Conservation (phyloP, 23 red algal genomes). For the Agarophyton chilense region DNA sequence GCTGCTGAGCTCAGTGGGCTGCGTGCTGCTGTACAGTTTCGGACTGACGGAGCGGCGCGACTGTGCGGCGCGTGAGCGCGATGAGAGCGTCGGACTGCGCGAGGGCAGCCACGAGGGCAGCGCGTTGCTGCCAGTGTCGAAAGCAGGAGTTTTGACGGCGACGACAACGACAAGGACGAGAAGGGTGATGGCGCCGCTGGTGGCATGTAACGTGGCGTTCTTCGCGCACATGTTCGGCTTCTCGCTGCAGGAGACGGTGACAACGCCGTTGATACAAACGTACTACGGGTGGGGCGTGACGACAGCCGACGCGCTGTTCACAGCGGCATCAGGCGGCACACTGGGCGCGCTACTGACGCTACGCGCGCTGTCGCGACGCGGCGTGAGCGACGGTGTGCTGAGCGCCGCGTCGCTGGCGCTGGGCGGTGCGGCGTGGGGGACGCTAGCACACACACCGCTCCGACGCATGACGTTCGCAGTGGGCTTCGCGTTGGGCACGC, state of each 20-base stretch:
- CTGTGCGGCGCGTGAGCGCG: background rate
- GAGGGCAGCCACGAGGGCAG: background rate
- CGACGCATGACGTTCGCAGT: background rate
- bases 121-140: background rate
- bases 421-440: background rate
- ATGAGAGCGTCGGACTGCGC: background rate
- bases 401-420: conserved; percentile 3
- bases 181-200: background rate
- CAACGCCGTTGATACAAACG: conserved; percentile 63
- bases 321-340: background rate
- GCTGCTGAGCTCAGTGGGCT: conserved; percentile 10
- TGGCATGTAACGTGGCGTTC: conserved; percentile 59
- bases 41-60: background rate
- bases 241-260: conserved; percentile 72
- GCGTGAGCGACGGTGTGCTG: conserved; percentile 6
- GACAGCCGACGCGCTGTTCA: conserved; percentile 42
- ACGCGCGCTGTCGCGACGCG: background rate
- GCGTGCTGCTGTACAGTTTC: conserved; percentile 17
- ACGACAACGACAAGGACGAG: too few species aligned
- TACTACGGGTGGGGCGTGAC: conserved; percentile 50
- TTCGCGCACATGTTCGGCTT: conserved; percentile 80
- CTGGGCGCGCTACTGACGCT: conserved; percentile 21
- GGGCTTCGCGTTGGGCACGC: conserved; percentile 26
- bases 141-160: background rate
- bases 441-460: background rate